Evolutionary conservation across 179 eudicot genomes (phyloP).

Genomic region (Sideroxylon spinosum): DNA sequence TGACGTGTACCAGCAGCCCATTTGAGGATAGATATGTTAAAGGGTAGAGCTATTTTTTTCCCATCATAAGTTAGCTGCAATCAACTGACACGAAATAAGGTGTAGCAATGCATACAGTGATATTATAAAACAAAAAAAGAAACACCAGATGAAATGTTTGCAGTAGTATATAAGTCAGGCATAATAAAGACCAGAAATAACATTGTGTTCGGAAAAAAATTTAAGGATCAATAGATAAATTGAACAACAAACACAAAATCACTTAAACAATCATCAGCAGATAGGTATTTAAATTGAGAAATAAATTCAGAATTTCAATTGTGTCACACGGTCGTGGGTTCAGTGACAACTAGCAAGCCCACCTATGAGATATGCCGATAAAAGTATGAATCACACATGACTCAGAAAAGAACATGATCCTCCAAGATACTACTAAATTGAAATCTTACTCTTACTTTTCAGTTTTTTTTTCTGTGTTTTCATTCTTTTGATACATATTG

Average conservation of each 20-base stretch:
- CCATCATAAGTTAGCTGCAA: conserved; percentile 67
- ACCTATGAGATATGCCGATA: background rate
- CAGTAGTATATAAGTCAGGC: background rate
- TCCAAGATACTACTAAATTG: background rate
- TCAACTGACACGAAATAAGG: background rate
- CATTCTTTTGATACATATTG: no score
- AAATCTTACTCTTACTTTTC: background rate
- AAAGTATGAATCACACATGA: no score
- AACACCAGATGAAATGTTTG: background rate
- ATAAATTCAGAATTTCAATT: background rate
- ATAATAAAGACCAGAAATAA: background rate
- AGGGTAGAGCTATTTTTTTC: conserved; percentile 69
- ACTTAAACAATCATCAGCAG: background rate
- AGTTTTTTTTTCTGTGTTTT: background rate
- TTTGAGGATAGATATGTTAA: conserved; percentile 61
- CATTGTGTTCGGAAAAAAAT: background rate
- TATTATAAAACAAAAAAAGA: background rate
- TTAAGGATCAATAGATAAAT: no score
- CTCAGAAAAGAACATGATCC: background rate
- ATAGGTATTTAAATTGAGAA: background rate
- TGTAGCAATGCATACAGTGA: background rate
- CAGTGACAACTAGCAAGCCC: background rate
- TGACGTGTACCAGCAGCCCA: conserved; percentile 77
- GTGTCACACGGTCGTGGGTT: background rate
- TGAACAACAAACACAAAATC: no score